Percentiles rank a stretch among this genome's conserved stretches.
Evolutionary conservation across 179 eudicot genomes (phyloP).

Genomic region (Beta corolliflora): DNA sequence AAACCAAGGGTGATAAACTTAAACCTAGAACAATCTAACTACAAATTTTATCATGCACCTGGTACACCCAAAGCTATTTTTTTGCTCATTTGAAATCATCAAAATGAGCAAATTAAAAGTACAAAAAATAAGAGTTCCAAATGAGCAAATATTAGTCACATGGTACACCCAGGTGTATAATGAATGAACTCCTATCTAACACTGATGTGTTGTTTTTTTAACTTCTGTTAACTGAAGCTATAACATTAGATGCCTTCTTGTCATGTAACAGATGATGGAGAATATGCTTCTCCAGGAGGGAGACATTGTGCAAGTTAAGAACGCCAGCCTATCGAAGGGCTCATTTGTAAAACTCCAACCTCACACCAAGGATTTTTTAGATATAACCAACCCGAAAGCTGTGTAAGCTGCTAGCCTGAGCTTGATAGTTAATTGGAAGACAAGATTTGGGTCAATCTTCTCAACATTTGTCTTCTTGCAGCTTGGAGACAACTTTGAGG

Average conservation of each 20-base stretch:
- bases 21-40: not conserved
- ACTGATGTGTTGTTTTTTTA: not conserved
- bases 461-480: constrained; percentile 20
- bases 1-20: not conserved
- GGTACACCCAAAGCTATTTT: no score
- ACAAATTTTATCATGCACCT: no score
- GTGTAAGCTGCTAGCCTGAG: constrained; percentile 31
- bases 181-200: no score
- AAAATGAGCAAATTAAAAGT: not conserved
- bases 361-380: constrained; percentile 39
- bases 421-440: not conserved
- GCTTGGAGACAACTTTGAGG: constrained; percentile 46
- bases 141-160: no score
- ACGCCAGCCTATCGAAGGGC: constrained; percentile 40
- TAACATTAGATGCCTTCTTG: constrained; percentile 7
- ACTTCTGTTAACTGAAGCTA: not conserved
- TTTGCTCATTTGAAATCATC: no score
- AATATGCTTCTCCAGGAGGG: constrained; percentile 46
- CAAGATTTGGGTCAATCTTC: not conserved
- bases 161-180: not conserved
- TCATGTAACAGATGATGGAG: constrained; percentile 37
- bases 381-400: constrained; percentile 43
- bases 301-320: constrained; percentile 43
- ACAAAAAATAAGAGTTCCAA: no score
- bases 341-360: constrained; percentile 44